These are phyloP conservation scores for Plenodomus tracheiphilus DNA, from an alignment of 2,329 filamentous ascomycete species.

Conservation along the genomic window DNA sequence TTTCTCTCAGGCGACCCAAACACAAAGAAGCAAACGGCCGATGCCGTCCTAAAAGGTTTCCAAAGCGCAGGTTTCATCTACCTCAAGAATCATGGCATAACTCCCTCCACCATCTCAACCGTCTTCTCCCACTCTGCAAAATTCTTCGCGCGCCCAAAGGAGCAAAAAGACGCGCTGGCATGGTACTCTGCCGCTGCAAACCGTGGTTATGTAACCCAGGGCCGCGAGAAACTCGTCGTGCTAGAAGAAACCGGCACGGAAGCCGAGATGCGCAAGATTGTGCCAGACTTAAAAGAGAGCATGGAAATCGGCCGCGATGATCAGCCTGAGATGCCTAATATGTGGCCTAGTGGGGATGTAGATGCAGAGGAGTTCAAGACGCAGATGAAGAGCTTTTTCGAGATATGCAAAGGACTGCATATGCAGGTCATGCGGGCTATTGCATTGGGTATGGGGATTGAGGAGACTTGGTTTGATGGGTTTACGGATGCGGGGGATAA, in stretches of 20 bases:
- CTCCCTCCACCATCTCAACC: slow-evolving; percentile 59
- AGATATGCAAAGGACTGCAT: slow-evolving; percentile 74
- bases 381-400: slow-evolving; percentile 76
- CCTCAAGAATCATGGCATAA: slow-evolving; percentile 76
- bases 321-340: slow-evolving; percentile 68
- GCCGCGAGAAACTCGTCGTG: slow-evolving; percentile 47
- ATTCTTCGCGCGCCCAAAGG: slow-evolving; percentile 45
- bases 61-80: slow-evolving; percentile 89
- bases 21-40: slow-evolving; percentile 67
- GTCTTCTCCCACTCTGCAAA: slow-evolving; percentile 59
- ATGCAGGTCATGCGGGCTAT: slow-evolving; percentile 81
- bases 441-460: slow-evolving; percentile 76
- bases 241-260: slow-evolving; percentile 42
- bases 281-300: slow-evolving; percentile 58
- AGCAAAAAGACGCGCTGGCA: slow-evolving; percentile 44
- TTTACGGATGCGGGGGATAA: slow-evolving; percentile 64
- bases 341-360: slow-evolving; percentile 67
- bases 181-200: slow-evolving; percentile 54
- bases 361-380: slow-evolving; percentile 65
- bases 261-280: slow-evolving; percentile 35
- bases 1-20: slow-evolving; percentile 67
- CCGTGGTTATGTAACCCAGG: slow-evolving; percentile 52
- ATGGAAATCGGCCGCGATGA: slow-evolving; percentile 66
- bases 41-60: slow-evolving; percentile 77
- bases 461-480: slow-evolving; percentile 72